Base-by-base conservation (phyloP, 441 rosid genomes). In the Aquilaria agallochum region DNA sequence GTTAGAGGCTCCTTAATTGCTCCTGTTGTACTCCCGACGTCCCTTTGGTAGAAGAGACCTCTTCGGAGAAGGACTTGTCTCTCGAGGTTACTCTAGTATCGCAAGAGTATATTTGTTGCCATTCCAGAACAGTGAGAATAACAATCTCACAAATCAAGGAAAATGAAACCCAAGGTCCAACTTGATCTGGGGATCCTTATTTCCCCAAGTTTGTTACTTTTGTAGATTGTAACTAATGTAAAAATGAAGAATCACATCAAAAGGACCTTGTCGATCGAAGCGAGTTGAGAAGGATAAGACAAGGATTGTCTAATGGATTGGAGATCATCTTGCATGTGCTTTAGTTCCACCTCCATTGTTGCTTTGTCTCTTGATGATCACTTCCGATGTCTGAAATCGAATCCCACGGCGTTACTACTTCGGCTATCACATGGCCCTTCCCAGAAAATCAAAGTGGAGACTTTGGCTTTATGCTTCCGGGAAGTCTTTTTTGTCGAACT, bases 261-360 rank as follows among this genome's bases (percentile, higher is more conserved):
- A 53, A 48, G 55, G 65, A 87, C 96, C 96, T 82, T 76, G 30
- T 77, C 76, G 63, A 91, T 77, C 45, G 84, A 76, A 50, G 83
- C 72, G 6, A 31, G 76, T 57, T 51, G 73, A 70, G 88, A 72
- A 66, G 80, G 76, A 79, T 86, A 86, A 34, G 81, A 76, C 8
- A 83, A 62, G 9, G 88, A 84, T 62, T 66, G 74, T 74, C 77
- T 83, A 59, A 94, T 80, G 55, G 70, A 58, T 40, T 82, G 73
- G 2, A 94, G 90, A 68, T 87, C 96, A 36, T 68, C 75, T 36
- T 79, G 80, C 74, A 94, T 54, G 66, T 73, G 83, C 56, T 79
- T 78, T 75, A 94, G 67, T 77, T 86, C 97, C 31, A 45, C 75
- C 83, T 91, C 97, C 96, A 89, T 89, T 61, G 31, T 68, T 62